These are phyloP conservation scores for Brasilioporus rufonigricans DNA, from an alignment of 768 basidiomycete species.

Conservation along the genomic window DNA sequence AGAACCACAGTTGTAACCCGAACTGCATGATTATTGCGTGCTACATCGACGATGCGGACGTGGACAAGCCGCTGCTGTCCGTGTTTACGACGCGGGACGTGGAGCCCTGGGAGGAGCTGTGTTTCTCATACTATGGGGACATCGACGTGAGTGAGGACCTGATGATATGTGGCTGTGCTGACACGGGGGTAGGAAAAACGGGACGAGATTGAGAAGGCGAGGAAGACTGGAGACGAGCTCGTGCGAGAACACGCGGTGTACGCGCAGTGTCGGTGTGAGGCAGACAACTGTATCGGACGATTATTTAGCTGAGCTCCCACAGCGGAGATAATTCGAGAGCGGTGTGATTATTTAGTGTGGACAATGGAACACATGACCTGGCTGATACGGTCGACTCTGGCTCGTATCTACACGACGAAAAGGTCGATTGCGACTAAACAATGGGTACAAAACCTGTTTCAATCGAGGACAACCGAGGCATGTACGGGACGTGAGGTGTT, in stretches of 20 bases:
- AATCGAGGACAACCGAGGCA: too few relatives aligned
- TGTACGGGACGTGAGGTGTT: too few relatives aligned
- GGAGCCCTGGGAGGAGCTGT: conserved; percentile 64
- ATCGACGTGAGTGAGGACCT: conserved; percentile 35
- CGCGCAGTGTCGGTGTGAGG: conserved; percentile 49
- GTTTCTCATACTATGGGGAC: conserved; percentile 73
- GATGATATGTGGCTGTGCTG: not conserved
- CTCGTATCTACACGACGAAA: too few relatives aligned
- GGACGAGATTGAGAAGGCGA: conserved; percentile 13
- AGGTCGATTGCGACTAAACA: too few relatives aligned
- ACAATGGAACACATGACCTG: too few relatives aligned
- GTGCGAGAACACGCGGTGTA: conserved; percentile 43
- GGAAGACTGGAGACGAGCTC: not conserved
- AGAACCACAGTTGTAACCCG: conserved; percentile 94
- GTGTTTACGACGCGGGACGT: conserved; percentile 69
- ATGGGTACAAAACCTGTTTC: too few relatives aligned
- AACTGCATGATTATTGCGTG: conserved; percentile 72
- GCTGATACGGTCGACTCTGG: too few relatives aligned
- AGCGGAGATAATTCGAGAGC: not conserved
- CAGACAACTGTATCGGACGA: conserved; percentile 48
- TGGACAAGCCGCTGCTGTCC: conserved; percentile 64
- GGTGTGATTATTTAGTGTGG: too few relatives aligned
- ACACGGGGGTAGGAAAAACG: conserved; percentile 19
- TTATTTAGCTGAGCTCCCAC: conserved; percentile 21
- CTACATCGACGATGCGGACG: conserved; percentile 75